Evolutionary conservation across 345 rosid species (phyloP).

Genomic region (Salix arbutifolia): DNA sequence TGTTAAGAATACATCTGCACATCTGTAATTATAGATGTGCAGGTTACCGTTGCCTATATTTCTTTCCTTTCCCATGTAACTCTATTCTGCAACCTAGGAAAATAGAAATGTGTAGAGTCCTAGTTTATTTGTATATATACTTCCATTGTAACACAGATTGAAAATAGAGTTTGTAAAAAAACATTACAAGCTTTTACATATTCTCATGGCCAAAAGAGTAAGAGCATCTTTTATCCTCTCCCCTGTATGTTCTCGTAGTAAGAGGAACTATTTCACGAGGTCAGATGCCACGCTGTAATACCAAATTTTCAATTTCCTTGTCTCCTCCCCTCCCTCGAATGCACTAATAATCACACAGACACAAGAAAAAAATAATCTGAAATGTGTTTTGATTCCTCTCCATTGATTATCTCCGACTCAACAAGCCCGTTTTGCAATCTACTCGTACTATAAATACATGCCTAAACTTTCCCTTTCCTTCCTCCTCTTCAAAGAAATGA

Average conservation of each 20-base stretch:
- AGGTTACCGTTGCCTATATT: too few relatives aligned
- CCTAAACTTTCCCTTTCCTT: neutral
- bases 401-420: neutral
- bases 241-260: neutral
- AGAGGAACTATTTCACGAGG: neutral
- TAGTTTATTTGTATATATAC: too few relatives aligned
- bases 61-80: too few relatives aligned
- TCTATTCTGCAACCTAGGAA: too few relatives aligned
- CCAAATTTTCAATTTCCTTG: conserved; percentile 8
- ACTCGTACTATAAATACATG: neutral
- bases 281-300: neutral
- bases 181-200: too few relatives aligned
- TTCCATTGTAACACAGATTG: too few relatives aligned
- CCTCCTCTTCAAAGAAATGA: conserved; percentile 8
- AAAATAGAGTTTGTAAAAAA: too few relatives aligned
- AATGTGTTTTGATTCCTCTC: neutral
- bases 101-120: too few relatives aligned
- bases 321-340: conserved; percentile 1
- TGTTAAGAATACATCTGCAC: too few relatives aligned
- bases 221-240: neutral
- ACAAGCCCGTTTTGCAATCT: neutral
- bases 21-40: too few relatives aligned
- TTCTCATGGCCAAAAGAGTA: neutral
- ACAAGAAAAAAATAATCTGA: neutral
- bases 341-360: conserved; percentile 4